Base-by-base conservation (phyloP, 2,329 filamentous ascomycete species). In the Akanthomyces dipterigenus region DNA sequence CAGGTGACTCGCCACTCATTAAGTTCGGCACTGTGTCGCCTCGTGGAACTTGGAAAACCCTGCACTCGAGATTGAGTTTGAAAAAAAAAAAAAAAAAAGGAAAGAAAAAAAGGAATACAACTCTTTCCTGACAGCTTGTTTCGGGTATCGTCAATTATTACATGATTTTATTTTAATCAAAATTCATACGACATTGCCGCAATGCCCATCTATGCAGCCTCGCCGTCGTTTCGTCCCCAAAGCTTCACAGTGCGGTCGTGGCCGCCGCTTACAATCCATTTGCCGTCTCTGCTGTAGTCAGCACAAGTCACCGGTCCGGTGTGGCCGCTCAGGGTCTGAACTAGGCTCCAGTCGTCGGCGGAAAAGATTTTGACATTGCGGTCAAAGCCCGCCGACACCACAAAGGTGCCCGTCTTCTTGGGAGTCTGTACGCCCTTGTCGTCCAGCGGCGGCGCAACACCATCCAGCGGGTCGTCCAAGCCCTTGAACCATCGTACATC, bases 401-500 rank as follows among this genome's bases (percentile, higher is more conserved):
- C 89, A 75, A 97, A 97, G 0, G 93, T 96, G 51, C 93, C 90
- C 0, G 91, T 88, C 71, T 92, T 96, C 77, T 91, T 93, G 12
- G 93, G 93, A 51, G 84, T 71, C 63, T 78, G 82, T 26, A 76
- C 82, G n/a, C 87, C 88, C 66, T 88, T 86, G 18, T 87, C 85
- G 62, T 88, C 85, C 5, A 82, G 71, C 1, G 82, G 81, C 0
- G 88, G 83, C 8, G 83, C 77, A 1, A 80, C 76, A 42, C 86
- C 88, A 42, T 84, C 80, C 7, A 88, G 75, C 3, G 88, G 85
- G 55, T 90, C 89, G 70, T 96, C 93, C 2, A 84, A 78, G 2
- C 95, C 93, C 73, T 95, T 96, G 78, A 89, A 98, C 91, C 95
- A 98, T 64, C 92, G 82, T 65, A 99, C 77, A 73, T 99, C 95